phyloP scores from a whole-genome alignment of 805 yeast species.

The Priceomyces carsonii region DNA sequence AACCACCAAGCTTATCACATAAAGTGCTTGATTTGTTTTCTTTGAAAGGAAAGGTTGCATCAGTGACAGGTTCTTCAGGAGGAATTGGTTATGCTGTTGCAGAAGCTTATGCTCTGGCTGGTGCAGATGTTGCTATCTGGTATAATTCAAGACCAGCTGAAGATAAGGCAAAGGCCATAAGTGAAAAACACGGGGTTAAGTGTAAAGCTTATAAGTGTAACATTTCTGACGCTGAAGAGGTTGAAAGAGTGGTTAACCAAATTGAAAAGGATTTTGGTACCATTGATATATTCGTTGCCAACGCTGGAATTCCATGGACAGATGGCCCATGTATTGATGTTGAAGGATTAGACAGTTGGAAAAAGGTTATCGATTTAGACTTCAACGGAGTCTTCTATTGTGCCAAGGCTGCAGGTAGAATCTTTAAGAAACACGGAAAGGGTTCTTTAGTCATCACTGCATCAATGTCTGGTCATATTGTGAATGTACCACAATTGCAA shows the following conservation, averaged over 20 bases:
- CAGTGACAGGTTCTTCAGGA: conserved; percentile 81
- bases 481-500: conserved; percentile 46
- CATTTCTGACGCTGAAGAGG: conserved; percentile 50
- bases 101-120: conserved; percentile 82
- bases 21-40: conserved; percentile 70
- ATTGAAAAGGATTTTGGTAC: conserved; percentile 71
- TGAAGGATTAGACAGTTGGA: conserved; percentile 35
- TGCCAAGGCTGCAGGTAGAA: conserved; percentile 41
- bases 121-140: conserved; percentile 69
- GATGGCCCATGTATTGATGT: conserved; percentile 51
- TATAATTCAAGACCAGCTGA: conserved; percentile 55
- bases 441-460: conserved; percentile 48
- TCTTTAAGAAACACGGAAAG: conserved; percentile 38
- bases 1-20: conserved; percentile 51
- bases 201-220: conserved; percentile 66
- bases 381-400: conserved; percentile 45
- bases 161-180: conserved; percentile 56
- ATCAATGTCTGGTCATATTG: conserved; percentile 50
- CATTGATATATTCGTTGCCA: conserved; percentile 82
- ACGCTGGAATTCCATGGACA: conserved; percentile 87
- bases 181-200: conserved; percentile 58
- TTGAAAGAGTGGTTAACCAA: conserved; percentile 48
- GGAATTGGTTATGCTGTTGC: conserved; percentile 86
- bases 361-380: conserved; percentile 40
- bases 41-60: conserved; percentile 78